Percentiles rank a stretch among this genome's conserved stretches.
Conservation (phyloP, 352 stramenopile genomes). For the Pilasporangium apinafurcum region DNA sequence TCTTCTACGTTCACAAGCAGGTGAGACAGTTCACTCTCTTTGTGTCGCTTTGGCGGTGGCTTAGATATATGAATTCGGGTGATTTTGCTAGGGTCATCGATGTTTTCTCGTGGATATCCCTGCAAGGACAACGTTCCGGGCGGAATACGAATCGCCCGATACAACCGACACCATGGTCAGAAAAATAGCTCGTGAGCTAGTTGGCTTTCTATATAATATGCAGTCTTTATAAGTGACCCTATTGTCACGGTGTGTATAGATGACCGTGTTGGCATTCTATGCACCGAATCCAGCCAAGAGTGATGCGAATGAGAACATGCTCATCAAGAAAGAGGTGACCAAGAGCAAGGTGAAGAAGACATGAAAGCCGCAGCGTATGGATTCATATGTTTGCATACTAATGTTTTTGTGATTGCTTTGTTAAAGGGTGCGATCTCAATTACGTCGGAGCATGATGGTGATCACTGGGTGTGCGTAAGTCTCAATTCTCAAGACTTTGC, state of each 20-base stretch:
- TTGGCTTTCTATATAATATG: not conserved
- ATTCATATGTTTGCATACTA: not conserved
- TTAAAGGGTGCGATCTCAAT: slow-evolving; percentile 54
- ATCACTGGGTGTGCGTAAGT: slow-evolving; percentile 72
- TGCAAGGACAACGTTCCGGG: slow-evolving; percentile 61
- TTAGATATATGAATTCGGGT: not conserved
- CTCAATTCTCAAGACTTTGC: slow-evolving; percentile 61
- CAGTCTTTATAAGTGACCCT: not conserved
- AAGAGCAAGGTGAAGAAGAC: slow-evolving; percentile 41
- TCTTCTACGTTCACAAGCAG: slow-evolving; percentile 56
- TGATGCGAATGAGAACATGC: slow-evolving; percentile 36
- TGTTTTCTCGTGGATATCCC: slow-evolving; percentile 83
- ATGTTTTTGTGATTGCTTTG: not conserved
- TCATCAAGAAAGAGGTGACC: slow-evolving; percentile 53
- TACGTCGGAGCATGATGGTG: slow-evolving; percentile 55
- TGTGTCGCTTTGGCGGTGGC: not conserved
- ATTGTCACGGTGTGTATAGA: slow-evolving; percentile 19
- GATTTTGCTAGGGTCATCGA: slow-evolving; percentile 33
- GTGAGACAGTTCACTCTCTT: slow-evolving; percentile 12
- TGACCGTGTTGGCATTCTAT: slow-evolving; percentile 59
- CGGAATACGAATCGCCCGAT: slow-evolving; percentile 83
- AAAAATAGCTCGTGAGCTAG: not conserved
- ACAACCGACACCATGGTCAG: slow-evolving; percentile 65
- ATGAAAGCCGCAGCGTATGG: too few species aligned
- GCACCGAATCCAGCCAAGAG: slow-evolving; percentile 27